These are phyloP conservation scores for Gossypium ekmanianum DNA, from an alignment of 345 rosid species.

Conservation along the genomic window DNA sequence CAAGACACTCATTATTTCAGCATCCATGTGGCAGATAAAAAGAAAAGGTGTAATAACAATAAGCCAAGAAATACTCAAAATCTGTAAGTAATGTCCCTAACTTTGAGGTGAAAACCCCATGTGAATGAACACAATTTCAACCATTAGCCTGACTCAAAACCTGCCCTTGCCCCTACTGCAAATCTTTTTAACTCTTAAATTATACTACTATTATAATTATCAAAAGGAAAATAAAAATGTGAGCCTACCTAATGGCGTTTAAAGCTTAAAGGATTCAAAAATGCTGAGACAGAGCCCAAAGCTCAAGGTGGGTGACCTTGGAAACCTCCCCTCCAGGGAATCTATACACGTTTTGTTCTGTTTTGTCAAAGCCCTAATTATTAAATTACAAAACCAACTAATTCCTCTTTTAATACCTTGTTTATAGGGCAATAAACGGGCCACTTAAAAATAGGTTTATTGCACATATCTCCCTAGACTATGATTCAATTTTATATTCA, in stretches of 20 bases:
- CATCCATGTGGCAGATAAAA: neutral
- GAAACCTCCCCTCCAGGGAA: conserved; percentile 25
- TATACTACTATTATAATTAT: neutral
- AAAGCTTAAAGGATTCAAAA: conserved; percentile 7
- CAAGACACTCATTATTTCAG: neutral
- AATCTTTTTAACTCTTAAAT: neutral
- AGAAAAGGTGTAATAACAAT: neutral
- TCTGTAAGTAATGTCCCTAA: conserved; percentile 8
- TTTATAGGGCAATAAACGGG: neutral
- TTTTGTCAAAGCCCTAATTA: neutral
- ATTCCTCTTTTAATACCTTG: neutral
- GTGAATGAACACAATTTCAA: conserved; percentile 22
- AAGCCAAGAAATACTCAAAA: neutral
- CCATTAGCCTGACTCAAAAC: conserved; percentile 12
- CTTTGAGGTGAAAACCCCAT: conserved; percentile 23
- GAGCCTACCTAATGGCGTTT: conserved; percentile 2
- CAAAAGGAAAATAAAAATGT: neutral
- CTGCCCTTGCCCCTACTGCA: neutral
- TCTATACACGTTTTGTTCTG: conserved; percentile 21
- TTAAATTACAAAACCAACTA: conserved; percentile 4
- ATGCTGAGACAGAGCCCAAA: conserved; percentile 22
- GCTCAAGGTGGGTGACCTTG: conserved; percentile 34
- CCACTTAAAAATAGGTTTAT: neutral
- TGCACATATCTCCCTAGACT: no score
- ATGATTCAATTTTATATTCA: no score